phyloP scores from a whole-genome alignment of 352 stramenopile genomes.

The Globisporangium viniferum region DNA sequence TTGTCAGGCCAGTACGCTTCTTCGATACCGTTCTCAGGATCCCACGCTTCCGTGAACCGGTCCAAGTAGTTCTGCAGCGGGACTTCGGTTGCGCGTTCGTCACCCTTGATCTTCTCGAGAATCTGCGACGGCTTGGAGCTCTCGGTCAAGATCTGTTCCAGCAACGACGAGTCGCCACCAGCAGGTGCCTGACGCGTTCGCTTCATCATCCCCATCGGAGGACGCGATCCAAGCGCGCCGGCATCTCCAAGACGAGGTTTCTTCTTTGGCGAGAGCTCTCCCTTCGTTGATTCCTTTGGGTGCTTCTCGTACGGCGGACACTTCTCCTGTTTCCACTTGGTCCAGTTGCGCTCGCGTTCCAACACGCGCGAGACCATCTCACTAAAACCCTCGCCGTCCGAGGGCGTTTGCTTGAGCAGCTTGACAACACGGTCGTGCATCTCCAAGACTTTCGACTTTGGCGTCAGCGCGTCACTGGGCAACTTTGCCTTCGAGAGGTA shows the following conservation, averaged over 20 bases:
- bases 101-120: slow-evolving; percentile 71
- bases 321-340: slow-evolving; percentile 90
- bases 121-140: slow-evolving; percentile 73
- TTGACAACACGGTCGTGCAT: slow-evolving; percentile 70
- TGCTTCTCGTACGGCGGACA: slow-evolving; percentile 78
- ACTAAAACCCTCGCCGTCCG: slow-evolving; percentile 84
- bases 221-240: slow-evolving; percentile 19
- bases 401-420: slow-evolving; percentile 83
- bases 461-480: slow-evolving; percentile 41
- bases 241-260: slow-evolving; percentile 43
- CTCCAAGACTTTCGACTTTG: slow-evolving; percentile 57
- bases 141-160: slow-evolving; percentile 80
- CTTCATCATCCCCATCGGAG: slow-evolving; percentile 18
- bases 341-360: slow-evolving; percentile 87
- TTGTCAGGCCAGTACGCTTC: slow-evolving; percentile 95
- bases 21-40: slow-evolving; percentile 95
- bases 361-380: slow-evolving; percentile 85
- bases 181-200: slow-evolving; percentile 11
- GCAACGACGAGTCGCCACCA: slow-evolving; percentile 33
- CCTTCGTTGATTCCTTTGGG: slow-evolving; percentile 10
- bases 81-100: slow-evolving; percentile 61
- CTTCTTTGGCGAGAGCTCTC: slow-evolving; percentile 22
- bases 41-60: slow-evolving; percentile 90
- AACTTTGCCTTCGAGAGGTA: slow-evolving; percentile 61
- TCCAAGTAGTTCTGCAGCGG: slow-evolving; percentile 80